A percentile compares a stretch with the other conserved stretches of the same genome.
phyloP scores from a whole-genome alignment of 1,284 basidiomycete genomes.

The Leccinum variabile region DNA sequence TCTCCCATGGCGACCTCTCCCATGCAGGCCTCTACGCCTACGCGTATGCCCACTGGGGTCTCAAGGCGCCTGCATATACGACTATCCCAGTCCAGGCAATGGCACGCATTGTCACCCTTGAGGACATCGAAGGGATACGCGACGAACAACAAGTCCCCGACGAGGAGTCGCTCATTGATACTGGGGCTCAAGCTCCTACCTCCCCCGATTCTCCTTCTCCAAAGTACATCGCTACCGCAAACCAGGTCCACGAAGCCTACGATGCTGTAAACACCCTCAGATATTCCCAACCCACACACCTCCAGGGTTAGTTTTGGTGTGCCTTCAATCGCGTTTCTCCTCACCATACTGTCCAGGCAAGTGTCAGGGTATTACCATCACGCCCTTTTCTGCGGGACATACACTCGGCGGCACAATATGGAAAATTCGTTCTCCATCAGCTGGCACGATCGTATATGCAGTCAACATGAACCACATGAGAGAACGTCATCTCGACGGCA shows the following conservation, averaged over 20 bases:
- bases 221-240: conserved; percentile 73
- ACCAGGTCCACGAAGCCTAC: conserved; percentile 94
- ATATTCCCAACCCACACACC: conserved; percentile 94
- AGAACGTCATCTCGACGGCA: conserved; percentile 95
- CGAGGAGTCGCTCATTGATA: conserved; percentile 25
- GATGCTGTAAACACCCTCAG: conserved; percentile 89
- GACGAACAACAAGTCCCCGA: conserved; percentile 65
- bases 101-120: conserved; percentile 86
- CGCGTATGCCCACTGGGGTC: conserved; percentile 83
- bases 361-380: conserved; percentile 90
- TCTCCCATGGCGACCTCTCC: conserved; percentile 90
- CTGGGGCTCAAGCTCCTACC: conserved; percentile 14
- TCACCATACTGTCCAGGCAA: conserved; percentile 54
- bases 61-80: conserved; percentile 92
- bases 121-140: conserved; percentile 76
- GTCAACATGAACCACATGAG: conserved; percentile 97
- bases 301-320: conserved; percentile 68
- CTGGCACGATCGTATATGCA: conserved; percentile 94
- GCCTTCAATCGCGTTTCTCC: conserved; percentile 7
- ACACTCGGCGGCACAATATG: conserved; percentile 96
- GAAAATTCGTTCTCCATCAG: conserved; percentile 97
- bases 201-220: conserved; percentile 33
- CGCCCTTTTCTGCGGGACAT: conserved; percentile 95
- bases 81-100: conserved; percentile 96
- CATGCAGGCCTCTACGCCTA: conserved; percentile 92